Evolutionary conservation across 163 green algal species (phyloP), one percentile per base, ranked within the genome.

Genomic region (Volvox carteri): DNA sequence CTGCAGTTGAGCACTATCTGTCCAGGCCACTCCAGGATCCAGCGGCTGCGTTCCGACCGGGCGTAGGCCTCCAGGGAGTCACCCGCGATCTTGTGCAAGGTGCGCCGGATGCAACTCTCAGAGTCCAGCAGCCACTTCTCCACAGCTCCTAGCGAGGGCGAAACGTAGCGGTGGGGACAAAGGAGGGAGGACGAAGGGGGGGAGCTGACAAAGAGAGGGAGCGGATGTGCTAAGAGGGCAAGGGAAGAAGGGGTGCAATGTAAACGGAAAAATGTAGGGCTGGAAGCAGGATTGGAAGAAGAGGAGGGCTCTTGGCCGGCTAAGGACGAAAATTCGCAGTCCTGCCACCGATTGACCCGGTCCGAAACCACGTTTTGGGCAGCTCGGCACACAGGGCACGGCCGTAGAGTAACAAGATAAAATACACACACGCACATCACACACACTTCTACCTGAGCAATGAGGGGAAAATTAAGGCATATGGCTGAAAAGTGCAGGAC

Each of bases 1-100:
- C 91, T 95, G 88, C 92, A 95, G 84, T 96, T 96, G 62, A 97
- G 93, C 65, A 97, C 94, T 18, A 97, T 91, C 90, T 97, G 95
- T 18, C 95, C 94, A 25, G 95, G 94, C 95, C 95, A 97, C 52
- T 97, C 87, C 68, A 97, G 91, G 72, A 97, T 96, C 95, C 95
- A 97, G 21, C 86, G 80, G 67, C 89, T 92, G 68, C 95, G 93
- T 18, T 94, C 84, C 5, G 58, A 89, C 28, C 75, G 85, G 14
- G 92, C 84, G 72, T 96, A 96, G 6, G 92, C 92, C 60, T 92
- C 90, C 28, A 97, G 85, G 18, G 94, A 87, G 68, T 96, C 91
- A 5, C 92, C 92, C 14, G 93, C 91, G 18, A 97, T 60, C 83
- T 94, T 95, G 86, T 96, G 95, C 89, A 97, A 79, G 18, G 95